phyloP scores from a whole-genome alignment of 202 grass and related monocot species.

The Saccharum hybrid region DNA sequence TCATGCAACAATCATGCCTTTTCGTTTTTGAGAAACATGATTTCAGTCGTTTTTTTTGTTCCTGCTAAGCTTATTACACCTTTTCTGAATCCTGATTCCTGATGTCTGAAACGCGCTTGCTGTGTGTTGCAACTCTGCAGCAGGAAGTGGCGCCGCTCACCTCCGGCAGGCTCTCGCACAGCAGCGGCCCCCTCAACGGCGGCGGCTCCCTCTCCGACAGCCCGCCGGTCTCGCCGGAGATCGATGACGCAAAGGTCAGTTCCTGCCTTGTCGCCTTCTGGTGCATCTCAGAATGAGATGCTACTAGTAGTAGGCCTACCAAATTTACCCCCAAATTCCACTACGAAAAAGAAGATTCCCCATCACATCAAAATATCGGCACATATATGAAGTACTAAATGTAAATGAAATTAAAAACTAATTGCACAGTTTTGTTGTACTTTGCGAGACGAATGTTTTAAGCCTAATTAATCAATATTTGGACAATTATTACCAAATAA shows the following conservation, averaged over 20 bases:
- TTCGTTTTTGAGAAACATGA: slow-evolving; percentile 5
- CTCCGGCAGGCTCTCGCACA: slow-evolving; percentile 91
- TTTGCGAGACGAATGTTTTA: too few species aligned
- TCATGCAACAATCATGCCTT: background rate
- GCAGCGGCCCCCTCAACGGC: slow-evolving; percentile 91
- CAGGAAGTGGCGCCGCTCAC: slow-evolving; percentile 94
- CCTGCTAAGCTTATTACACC: background rate
- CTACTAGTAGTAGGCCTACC: too few species aligned
- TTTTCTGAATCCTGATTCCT: background rate
- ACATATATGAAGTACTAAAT: too few species aligned
- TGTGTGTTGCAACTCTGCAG: slow-evolving; percentile 21
- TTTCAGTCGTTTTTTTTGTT: background rate
- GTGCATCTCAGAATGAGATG: background rate
- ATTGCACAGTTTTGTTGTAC: too few species aligned
- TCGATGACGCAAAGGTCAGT: slow-evolving; percentile 92
- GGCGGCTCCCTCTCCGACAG: slow-evolving; percentile 96
- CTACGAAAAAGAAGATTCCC: too few species aligned
- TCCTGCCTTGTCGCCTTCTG: slow-evolving; percentile 33
- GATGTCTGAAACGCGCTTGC: background rate
- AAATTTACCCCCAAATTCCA: too few species aligned
- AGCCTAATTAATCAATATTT: too few species aligned
- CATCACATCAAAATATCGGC: too few species aligned
- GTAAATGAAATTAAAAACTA: too few species aligned
- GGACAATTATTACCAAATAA: too few species aligned
- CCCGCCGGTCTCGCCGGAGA: slow-evolving; percentile 96